Evolutionary conservation across 2,329 filamentous ascomycete genomes (phyloP), one percentile per base, ranked within the genome.

Genomic region (Colletotrichum sp.): DNA sequence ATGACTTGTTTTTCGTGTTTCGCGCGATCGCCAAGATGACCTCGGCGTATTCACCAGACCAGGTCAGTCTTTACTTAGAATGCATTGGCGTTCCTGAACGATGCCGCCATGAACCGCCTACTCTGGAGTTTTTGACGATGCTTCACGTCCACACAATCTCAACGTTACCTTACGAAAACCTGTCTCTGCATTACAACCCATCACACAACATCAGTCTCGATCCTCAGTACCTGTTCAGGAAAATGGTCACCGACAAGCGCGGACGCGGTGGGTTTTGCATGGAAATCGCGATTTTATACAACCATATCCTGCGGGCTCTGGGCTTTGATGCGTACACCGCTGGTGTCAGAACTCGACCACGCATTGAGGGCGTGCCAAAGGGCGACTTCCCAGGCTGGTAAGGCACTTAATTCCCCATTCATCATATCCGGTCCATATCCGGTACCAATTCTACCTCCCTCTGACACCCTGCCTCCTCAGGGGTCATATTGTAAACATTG

Each of bases 401-500:
- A 76, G 81, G 79, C 16, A 10, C 36, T 26, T 28, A 8, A 21
- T 15, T 26, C 24, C 15, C n/a, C 44, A 52, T 13, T 21, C 44
- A 52, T 52, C 44, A 21, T 52, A 21, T 52, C 44, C 6, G 44
- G 12, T 13, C 12, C 44, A 21, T 21, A 13, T 52, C 44, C 6
- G 44, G n/a, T 52, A 13, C n/a, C 12, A 28, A 26, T 3, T 18
- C 24, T 67, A 30, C 6, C 30, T 18, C 8, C n/a, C 26, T 21
- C 63, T 62, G n/a, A 72, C 34, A 12, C 18, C 9, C 13, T 5
- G 10, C 66, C 66, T 18, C n/a, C 26, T 12, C 30, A 81, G 83
- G 81, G 85, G 88, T 16, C 92, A 94, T 81, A 90, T 93, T 80
- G 86, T 93, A 62, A 90, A 92, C 78, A 90, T 94, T 69, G 88